Percentiles rank a stretch among this genome's conserved stretches.
These are phyloP conservation scores for Malus orientalis DNA, from an alignment of 306 rosid species.

Conservation along the genomic window DNA sequence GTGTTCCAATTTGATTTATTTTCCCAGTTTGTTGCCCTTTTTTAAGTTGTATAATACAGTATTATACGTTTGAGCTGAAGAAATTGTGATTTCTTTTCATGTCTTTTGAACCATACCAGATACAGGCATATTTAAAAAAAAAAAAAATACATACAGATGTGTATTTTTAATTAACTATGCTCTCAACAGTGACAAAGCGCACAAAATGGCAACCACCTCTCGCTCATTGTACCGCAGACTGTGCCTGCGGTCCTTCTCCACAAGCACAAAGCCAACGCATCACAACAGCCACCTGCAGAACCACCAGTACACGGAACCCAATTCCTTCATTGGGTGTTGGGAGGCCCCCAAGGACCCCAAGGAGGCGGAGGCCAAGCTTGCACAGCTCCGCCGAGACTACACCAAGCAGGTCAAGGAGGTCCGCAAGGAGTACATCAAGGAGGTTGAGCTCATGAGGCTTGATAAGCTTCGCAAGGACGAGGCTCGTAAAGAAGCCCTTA, in stretches of 20 bases:
- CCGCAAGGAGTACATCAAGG: constrained; percentile 57
- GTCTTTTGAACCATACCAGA: no score
- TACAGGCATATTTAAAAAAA: no score
- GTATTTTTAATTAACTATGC: neutral
- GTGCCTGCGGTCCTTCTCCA: neutral
- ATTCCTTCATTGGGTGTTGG: constrained; percentile 58
- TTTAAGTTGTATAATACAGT: no score
- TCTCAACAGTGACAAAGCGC: neutral
- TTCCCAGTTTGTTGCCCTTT: no score
- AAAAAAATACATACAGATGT: no score
- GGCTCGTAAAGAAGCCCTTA: constrained; percentile 52
- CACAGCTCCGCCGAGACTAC: constrained; percentile 55
- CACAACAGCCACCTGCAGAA: neutral
- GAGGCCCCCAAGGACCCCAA: constrained; percentile 52
- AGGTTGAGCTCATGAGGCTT: constrained; percentile 53
- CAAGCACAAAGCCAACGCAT: neutral
- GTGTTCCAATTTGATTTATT: no score
- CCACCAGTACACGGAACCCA: neutral
- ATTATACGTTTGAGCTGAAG: no score
- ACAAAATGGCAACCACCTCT: neutral
- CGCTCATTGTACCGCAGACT: neutral
- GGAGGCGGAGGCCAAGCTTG: constrained; percentile 65
- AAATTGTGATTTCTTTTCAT: no score
- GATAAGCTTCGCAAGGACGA: constrained; percentile 70
- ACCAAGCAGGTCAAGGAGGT: constrained; percentile 68